Percentiles rank a stretch among this genome's conserved stretches.
These are phyloP conservation scores for Firmiana major DNA, from an alignment of 345 rosid genomes.

Conservation along the genomic window DNA sequence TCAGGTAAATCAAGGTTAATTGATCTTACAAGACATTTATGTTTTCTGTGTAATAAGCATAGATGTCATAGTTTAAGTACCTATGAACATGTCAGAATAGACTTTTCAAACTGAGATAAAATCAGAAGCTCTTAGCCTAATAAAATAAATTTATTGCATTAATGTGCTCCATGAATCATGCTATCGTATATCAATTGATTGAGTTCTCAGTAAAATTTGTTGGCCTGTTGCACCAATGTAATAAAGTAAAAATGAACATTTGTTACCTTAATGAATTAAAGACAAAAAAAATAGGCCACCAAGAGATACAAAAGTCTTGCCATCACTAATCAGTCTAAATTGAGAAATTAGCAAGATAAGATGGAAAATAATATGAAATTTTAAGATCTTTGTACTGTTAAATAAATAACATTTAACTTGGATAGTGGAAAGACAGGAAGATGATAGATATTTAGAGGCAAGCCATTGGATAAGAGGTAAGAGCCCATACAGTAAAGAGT, in stretches of 20 bases:
- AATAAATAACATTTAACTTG: not conserved
- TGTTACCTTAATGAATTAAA: not conserved
- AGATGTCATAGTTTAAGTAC: not conserved
- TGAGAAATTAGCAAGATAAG: not conserved
- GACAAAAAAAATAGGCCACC: not conserved
- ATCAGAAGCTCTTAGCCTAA: not conserved
- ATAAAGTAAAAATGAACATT: not conserved
- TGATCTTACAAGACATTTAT: no score
- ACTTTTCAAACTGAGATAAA: not conserved
- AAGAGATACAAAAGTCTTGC: no score
- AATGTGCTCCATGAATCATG: not conserved
- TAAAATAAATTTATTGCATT: not conserved
- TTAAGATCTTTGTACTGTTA: not conserved
- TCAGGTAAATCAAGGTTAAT: no score
- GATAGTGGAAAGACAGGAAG: not conserved
- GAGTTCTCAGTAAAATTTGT: not conserved
- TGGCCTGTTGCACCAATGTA: not conserved
- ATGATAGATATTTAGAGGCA: no score
- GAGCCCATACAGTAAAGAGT: no score
- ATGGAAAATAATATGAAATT: no score
- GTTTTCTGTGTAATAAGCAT: not conserved
- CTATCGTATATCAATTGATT: not conserved
- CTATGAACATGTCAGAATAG: not conserved
- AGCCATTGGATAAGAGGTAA: no score
- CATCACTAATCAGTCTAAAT: no score